These are phyloP conservation scores for Xylariales sp. DNA, from an alignment of 2,329 filamentous ascomycete genomes.

Conservation along the genomic window DNA sequence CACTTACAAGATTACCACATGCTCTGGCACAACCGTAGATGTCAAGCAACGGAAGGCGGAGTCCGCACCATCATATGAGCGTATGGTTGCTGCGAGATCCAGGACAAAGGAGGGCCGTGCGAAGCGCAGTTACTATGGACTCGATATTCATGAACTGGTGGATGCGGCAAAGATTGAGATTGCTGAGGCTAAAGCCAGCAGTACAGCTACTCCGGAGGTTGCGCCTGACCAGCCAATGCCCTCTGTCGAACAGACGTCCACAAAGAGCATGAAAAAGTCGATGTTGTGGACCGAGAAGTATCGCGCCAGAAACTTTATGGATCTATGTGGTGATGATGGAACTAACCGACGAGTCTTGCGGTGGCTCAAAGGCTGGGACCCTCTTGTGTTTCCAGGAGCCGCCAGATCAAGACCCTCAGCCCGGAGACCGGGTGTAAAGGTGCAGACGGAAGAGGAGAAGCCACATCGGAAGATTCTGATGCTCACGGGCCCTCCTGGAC, in stretches of 20 bases:
- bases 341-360: constrained; percentile 86
- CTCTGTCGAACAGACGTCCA: constrained; percentile 35
- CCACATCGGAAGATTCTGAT: constrained; percentile 83
- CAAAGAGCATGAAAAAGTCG: constrained; percentile 42
- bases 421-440: constrained; percentile 39
- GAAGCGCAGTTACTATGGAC: constrained; percentile 78
- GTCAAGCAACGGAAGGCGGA: constrained; percentile 50
- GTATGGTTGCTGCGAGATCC: constrained; percentile 64
- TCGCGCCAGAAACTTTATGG: constrained; percentile 83
- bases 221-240: constrained; percentile 30
- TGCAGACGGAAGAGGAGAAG: constrained; percentile 61
- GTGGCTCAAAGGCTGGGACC: constrained; percentile 94
- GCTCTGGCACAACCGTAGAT: constrained; percentile 51
- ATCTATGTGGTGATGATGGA: constrained; percentile 89
- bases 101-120: constrained; percentile 63
- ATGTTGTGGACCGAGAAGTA: constrained; percentile 97
- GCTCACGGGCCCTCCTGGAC: constrained; percentile 82
- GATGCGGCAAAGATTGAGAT: constrained; percentile 63
- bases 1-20: constrained; percentile 44
- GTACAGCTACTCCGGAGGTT: constrained; percentile 18
- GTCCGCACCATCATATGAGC: constrained; percentile 53
- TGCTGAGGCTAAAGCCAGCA: constrained; percentile 29
- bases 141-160: constrained; percentile 82
- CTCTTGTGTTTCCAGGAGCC: constrained; percentile 80
- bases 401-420: constrained; percentile 51